These are phyloP conservation scores for Hypoxylon sp. DNA, from an alignment of 2,329 filamentous ascomycete species.

Conservation along the genomic window DNA sequence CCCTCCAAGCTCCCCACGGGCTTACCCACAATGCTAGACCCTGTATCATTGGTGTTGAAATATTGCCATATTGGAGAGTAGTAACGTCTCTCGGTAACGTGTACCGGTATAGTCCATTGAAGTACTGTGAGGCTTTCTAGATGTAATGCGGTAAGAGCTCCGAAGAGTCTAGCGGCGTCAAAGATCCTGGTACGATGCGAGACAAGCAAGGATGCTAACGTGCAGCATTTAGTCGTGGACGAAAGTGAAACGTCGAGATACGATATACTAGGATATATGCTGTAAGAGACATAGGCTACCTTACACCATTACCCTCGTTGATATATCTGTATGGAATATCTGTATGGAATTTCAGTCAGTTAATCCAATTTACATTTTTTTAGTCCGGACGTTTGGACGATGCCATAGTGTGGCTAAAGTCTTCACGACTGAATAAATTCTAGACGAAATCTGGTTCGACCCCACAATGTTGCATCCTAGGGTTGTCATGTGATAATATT, in stretches of 20 bases:
- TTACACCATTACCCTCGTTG: constrained; percentile 12
- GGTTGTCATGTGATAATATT: constrained; percentile 31
- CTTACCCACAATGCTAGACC: constrained; percentile 39
- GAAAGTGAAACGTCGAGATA: constrained; percentile 45
- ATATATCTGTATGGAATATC: constrained; percentile 13
- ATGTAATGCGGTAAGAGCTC: constrained; percentile 29
- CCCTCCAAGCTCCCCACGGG: constrained; percentile 35
- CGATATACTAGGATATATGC: constrained; percentile 26
- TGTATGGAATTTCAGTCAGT: constrained; percentile 4
- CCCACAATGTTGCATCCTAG: constrained; percentile 15
- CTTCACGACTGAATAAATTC: constrained; percentile 3
- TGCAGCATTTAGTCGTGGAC: constrained; percentile 36
- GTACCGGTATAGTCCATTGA: constrained; percentile 9
- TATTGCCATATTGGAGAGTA: constrained; percentile 7
- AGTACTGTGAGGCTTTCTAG: constrained; percentile 20
- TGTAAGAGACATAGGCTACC: constrained; percentile 13
- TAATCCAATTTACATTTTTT: constrained; percentile 1
- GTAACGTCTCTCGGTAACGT: constrained; percentile 22
- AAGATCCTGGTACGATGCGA: constrained; percentile 42
- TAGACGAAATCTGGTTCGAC: constrained; percentile 1
- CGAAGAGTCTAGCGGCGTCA: constrained; percentile 22
- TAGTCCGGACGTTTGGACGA: constrained; percentile 13
- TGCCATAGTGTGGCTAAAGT: constrained; percentile 7
- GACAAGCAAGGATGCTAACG: constrained; percentile 39
- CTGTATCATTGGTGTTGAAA: constrained; percentile 24